phyloP scores from a whole-genome alignment of 1,284 basidiomycete genomes.

The Microbotryum violaceum region DNA sequence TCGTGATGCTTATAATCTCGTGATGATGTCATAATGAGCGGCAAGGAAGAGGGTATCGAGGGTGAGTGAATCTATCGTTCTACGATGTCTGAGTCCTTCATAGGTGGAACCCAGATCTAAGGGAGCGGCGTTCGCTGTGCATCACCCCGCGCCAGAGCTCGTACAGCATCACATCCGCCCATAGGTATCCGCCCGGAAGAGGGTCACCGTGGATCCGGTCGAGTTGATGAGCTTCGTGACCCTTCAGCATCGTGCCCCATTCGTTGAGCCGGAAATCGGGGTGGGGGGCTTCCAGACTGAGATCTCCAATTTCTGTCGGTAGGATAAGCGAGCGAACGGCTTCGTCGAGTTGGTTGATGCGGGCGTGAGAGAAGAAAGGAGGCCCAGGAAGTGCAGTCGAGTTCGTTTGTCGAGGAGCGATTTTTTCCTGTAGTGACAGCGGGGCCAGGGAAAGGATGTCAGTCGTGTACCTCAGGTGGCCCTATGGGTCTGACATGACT shows the following conservation, averaged over 20 bases:
- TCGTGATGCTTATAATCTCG: too few relatives aligned
- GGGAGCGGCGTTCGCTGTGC: not conserved
- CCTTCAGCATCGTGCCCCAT: constrained; percentile 34
- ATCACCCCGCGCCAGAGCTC: constrained; percentile 20
- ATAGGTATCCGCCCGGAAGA: constrained; percentile 21
- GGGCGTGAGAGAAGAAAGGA: constrained; percentile 32
- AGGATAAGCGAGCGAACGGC: constrained; percentile 30
- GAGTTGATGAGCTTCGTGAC: constrained; percentile 32
- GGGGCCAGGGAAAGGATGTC: not conserved
- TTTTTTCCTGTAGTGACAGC: constrained; percentile 26
- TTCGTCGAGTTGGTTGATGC: constrained; percentile 33
- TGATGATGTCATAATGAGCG: too few relatives aligned
- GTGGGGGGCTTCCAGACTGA: constrained; percentile 7
- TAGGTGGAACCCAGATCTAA: not conserved
- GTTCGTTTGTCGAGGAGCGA: constrained; percentile 8
- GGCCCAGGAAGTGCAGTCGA: constrained; percentile 8
- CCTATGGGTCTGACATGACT: not conserved
- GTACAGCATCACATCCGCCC: constrained; percentile 34
- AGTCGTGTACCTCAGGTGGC: not conserved
- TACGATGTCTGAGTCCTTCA: too few relatives aligned
- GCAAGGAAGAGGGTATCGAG: too few relatives aligned
- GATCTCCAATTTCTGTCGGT: constrained; percentile 1
- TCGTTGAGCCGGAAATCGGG: constrained; percentile 31
- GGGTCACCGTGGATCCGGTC: constrained; percentile 30
- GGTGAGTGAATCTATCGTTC: too few relatives aligned